These are phyloP conservation scores for Leucogyrophana mollusca DNA, from an alignment of 768 basidiomycete genomes.

Conservation along the genomic window DNA sequence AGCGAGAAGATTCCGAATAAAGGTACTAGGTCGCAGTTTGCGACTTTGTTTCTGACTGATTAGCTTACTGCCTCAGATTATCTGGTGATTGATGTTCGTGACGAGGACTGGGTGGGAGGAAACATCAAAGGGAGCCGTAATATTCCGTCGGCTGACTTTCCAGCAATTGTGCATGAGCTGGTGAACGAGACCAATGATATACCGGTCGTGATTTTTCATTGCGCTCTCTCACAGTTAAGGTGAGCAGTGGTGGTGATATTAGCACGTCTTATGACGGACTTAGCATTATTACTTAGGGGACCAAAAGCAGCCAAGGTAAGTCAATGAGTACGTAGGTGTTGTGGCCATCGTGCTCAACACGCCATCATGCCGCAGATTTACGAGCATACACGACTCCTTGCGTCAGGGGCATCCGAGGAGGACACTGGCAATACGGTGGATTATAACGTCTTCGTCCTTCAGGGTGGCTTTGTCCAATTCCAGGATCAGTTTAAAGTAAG, in stretches of 20 bases:
- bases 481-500: slow-evolving; percentile 65
- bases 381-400: slow-evolving; percentile 55
- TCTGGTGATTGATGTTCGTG: slow-evolving; percentile 81
- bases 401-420: slow-evolving; percentile 32
- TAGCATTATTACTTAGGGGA: slow-evolving; percentile 43
- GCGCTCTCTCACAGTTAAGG: slow-evolving; percentile 38
- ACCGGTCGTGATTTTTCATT: slow-evolving; percentile 73
- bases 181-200: slow-evolving; percentile 60
- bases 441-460: slow-evolving; percentile 64
- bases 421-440: slow-evolving; percentile 25
- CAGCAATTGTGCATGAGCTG: slow-evolving; percentile 53
- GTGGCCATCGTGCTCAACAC: neutral
- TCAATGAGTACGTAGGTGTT: neutral
- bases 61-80: slow-evolving; percentile 44
- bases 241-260: too few species aligned
- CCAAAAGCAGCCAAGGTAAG: slow-evolving; percentile 74
- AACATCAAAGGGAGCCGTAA: slow-evolving; percentile 69
- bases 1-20: slow-evolving; percentile 55
- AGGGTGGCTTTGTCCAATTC: slow-evolving; percentile 72
- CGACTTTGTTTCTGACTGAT: too few species aligned
- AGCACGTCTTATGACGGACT: too few species aligned
- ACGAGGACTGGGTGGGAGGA: slow-evolving; percentile 76
- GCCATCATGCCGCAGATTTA: slow-evolving; percentile 57
- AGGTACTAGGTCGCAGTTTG: slow-evolving; percentile 12
- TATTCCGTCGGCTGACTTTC: slow-evolving; percentile 61